phyloP scores from a whole-genome alignment of 768 basidiomycete species.

The Mycena capillaripes region DNA sequence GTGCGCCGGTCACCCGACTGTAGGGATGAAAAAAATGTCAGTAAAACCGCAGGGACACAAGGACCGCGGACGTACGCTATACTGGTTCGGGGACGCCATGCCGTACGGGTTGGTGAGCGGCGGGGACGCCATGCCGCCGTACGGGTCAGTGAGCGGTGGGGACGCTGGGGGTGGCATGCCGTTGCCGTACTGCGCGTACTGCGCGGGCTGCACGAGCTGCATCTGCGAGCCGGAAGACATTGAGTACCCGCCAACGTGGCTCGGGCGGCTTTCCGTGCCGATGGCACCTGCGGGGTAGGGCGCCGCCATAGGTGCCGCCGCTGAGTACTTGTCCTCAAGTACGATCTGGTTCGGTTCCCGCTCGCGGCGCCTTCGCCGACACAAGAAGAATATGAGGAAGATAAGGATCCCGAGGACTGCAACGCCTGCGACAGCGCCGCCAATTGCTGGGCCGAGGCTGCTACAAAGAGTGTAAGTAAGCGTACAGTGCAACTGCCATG shows the following conservation, averaged over 20 bases:
- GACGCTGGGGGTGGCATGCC: neutral
- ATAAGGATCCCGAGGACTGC: conserved; percentile 9
- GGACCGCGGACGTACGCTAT: no score
- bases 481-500: neutral
- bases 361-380: conserved; percentile 20
- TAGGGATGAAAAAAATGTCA: neutral
- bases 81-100: no score
- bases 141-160: conserved; percentile 12
- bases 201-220: neutral
- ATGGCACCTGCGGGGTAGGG: conserved; percentile 1
- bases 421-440: conserved; percentile 28
- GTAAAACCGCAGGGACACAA: neutral
- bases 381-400: conserved; percentile 17
- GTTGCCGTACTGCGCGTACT: neutral
- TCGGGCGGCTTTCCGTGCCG: neutral
- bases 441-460: conserved; percentile 29
- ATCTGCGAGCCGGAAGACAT: neutral
- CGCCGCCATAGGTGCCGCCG: neutral
- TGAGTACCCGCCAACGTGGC: neutral
- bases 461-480: neutral
- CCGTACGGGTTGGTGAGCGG: neutral
- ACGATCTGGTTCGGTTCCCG: neutral
- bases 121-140: conserved; percentile 6
- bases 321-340: conserved; percentile 22
- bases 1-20: neutral